A percentile compares a stretch with the other conserved stretches of the same genome.
Evolutionary conservation across 805 yeast genomes (phyloP).

Genomic region (Ascoidea tarda): DNA sequence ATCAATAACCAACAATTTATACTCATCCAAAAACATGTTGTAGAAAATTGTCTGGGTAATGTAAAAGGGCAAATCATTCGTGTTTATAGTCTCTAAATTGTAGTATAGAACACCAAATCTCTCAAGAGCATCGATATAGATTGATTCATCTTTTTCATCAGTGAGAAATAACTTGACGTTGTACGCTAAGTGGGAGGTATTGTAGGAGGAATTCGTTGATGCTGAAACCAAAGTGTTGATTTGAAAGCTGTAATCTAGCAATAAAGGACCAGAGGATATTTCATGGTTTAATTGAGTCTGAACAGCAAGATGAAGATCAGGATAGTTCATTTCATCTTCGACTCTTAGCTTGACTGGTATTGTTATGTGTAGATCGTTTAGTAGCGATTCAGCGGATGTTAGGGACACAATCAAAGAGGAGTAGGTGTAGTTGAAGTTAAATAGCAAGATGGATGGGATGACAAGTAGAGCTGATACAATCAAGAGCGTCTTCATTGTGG

Average conservation of each 20-base stretch:
- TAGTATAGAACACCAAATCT: slow-evolving; percentile 27
- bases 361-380: slow-evolving; percentile 26
- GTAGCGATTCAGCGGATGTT: slow-evolving; percentile 20
- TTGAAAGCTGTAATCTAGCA: slow-evolving; percentile 8
- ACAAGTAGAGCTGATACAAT: slow-evolving; percentile 13
- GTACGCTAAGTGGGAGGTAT: slow-evolving; percentile 23
- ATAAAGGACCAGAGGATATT: slow-evolving; percentile 13
- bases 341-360: slow-evolving; percentile 28
- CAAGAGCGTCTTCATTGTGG: background rate
- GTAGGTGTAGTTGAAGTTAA: slow-evolving; percentile 13
- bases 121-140: slow-evolving; percentile 26
- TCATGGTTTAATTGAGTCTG: slow-evolving; percentile 31
- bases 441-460: slow-evolving; percentile 10
- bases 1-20: background rate
- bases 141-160: slow-evolving; percentile 25
- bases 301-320: slow-evolving; percentile 50
- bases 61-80: slow-evolving; percentile 50
- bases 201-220: slow-evolving; percentile 12
- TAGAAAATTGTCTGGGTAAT: slow-evolving; percentile 37
- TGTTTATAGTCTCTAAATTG: slow-evolving; percentile 28
- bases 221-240: background rate
- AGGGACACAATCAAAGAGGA: slow-evolving; percentile 5
- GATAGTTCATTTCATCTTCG: slow-evolving; percentile 35
- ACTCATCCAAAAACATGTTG: slow-evolving; percentile 29
- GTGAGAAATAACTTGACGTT: too few species aligned